phyloP scores from a whole-genome alignment of 805 yeast species.

The Sungouiella blattae region DNA sequence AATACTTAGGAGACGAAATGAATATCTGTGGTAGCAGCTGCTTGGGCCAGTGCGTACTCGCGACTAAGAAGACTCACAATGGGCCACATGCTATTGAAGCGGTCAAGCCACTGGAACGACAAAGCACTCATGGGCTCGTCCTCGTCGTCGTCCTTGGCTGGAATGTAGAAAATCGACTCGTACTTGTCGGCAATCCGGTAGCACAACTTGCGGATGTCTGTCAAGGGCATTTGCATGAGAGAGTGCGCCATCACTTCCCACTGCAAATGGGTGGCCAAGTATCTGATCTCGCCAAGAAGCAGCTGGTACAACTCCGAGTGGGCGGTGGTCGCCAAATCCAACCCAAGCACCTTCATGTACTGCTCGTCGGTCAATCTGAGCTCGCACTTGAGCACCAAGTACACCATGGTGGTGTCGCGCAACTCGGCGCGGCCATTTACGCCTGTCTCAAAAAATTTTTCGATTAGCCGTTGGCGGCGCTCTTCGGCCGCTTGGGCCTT shows the following conservation, averaged over 20 bases:
- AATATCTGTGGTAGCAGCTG: too few relatives aligned
- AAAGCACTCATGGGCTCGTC: conserved; percentile 9
- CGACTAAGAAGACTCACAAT: conserved; percentile 18
- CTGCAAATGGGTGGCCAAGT: conserved; percentile 7
- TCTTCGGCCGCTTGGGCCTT: conserved; percentile 10
- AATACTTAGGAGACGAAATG: too few relatives aligned
- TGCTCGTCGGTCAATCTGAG: conserved; percentile 9
- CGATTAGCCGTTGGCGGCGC: conserved; percentile 7
- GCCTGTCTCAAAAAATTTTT: conserved; percentile 3
- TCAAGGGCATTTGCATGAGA: conserved; percentile 21
- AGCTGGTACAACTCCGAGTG: conserved; percentile 9
- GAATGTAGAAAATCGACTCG: conserved; percentile 23
- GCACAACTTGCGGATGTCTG: conserved; percentile 22
- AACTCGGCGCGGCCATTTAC: conserved; percentile 7
- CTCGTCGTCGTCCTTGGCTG: conserved; percentile 8
- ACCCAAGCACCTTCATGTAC: conserved; percentile 10
- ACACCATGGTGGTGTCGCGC: conserved; percentile 12
- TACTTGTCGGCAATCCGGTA: conserved; percentile 23
- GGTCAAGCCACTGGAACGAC: conserved; percentile 18
- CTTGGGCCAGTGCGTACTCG: too few relatives aligned
- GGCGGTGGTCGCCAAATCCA: conserved; percentile 1
- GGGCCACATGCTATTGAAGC: conserved; percentile 28
- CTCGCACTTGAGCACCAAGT: conserved; percentile 7
- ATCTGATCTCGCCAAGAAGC: conserved; percentile 5
- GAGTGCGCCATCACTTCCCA: conserved; percentile 5